Base-by-base conservation (phyloP, 805 yeast genomes). In the Scheffersomyces lignosus region DNA sequence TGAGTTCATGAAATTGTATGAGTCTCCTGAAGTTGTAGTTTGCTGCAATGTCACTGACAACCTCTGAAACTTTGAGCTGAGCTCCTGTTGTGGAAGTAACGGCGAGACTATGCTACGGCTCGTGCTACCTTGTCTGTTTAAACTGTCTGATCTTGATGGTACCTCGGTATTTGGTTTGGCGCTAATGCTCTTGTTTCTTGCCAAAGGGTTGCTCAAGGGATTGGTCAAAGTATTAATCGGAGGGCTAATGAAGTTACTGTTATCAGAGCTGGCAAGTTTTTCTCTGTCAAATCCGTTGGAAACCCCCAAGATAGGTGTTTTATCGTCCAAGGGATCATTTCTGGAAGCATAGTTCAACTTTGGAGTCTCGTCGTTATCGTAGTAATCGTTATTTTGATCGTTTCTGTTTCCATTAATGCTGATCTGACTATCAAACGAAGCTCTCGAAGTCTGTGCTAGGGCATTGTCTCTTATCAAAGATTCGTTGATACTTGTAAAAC, bases 41-140 rank as follows among this genome's bases (percentile, higher is more conserved):
- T 58, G 58, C 36, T 61, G 67, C 17, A 70, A 45, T 1, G 73
- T 66, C 32, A 55, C 41, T 1, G 70, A 62, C 14, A 70, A 52
- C 14, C 74, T 31, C 33, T 62, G 61, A 40, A 70, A 70, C 40
- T 65, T 66, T 4, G 44, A 40, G 28, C 62, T 57, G 18, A 69
- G 51, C 25, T 57, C 60, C 34, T 58, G 61, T 31, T 56, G 60
- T 4, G 71, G 69, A n/a, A 64, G 47, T 9, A 42, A 29, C 7
- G 44, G 40, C 17, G 22, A 23, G 10, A 26, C 24, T 18, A 27
- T 16, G 4, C 15, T 28, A 1, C 29, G 15, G 7, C n/a, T 17
- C 28, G 31, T 1, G 40, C 18, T 7, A 20, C 29, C 33, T 36
- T 22, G 7, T 20, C 37, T 9, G 15, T 16, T 17, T 13, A 13